Conservation (phyloP, 257 asterid species). For the Marsdenia floribunda region DNA sequence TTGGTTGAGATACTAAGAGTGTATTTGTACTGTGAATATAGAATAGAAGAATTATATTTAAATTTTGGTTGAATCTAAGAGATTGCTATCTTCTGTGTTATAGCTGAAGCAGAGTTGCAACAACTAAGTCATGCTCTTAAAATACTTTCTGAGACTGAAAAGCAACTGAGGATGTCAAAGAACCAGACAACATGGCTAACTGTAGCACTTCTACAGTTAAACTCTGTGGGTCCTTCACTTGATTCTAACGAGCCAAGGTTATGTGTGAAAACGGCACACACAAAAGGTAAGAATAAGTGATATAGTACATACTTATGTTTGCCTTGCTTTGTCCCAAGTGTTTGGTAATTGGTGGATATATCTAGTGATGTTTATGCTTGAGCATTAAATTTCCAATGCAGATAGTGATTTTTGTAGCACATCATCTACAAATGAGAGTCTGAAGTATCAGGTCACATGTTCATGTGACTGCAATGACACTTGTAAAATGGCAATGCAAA, state of each 20-base stretch:
- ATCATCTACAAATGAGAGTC: conserved; percentile 63
- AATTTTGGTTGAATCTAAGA: not conserved
- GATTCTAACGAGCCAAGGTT: conserved; percentile 40
- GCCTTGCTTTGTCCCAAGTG: not conserved
- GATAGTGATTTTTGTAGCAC: conserved; percentile 65
- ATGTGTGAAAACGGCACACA: conserved; percentile 33
- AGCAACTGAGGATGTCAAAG: conserved; percentile 67
- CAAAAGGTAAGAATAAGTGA: conserved; percentile 46
- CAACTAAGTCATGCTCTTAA: conserved; percentile 75
- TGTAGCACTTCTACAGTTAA: conserved; percentile 71
- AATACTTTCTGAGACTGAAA: conserved; percentile 78
- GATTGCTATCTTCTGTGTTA: conserved; percentile 8
- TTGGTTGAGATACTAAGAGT: too few relatives aligned
- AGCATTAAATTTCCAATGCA: conserved; percentile 22
- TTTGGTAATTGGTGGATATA: conserved; percentile 4
- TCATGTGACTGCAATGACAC: conserved; percentile 34
- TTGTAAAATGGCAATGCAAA: conserved; percentile 30
- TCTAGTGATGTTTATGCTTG: conserved; percentile 8
- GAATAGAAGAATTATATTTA: too few relatives aligned
- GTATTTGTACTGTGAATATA: too few relatives aligned
- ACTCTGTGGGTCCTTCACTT: conserved; percentile 42
- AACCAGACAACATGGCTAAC: conserved; percentile 83
- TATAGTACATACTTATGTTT: not conserved
- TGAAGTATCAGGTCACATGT: conserved; percentile 45
- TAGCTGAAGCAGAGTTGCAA: conserved; percentile 71